Conservation (phyloP, 2,329 filamentous ascomycete genomes). For the Ceratocystis albifundus region DNA sequence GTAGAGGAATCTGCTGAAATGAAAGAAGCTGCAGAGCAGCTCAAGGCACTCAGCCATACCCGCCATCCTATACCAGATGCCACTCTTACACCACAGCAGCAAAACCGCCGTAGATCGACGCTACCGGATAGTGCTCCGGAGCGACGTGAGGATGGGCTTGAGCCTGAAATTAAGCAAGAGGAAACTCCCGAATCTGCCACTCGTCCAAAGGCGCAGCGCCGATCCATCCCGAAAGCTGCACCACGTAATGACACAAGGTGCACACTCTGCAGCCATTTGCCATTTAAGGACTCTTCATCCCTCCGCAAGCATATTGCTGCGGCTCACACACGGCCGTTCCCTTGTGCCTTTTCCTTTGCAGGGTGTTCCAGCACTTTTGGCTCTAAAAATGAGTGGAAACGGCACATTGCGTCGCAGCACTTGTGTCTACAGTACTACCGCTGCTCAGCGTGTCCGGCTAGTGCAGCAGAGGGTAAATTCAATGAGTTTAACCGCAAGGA, state of each 20-base stretch:
- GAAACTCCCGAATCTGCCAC: constrained; percentile 26
- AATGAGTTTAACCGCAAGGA: constrained; percentile 88
- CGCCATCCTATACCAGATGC: constrained; percentile 35
- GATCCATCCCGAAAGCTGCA: constrained; percentile 38
- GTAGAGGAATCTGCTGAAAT: constrained; percentile 56
- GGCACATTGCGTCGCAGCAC: constrained; percentile 85
- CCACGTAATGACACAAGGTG: constrained; percentile 52
- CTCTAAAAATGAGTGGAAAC: constrained; percentile 96
- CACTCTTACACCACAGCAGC: constrained; percentile 28
- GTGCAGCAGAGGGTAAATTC: constrained; percentile 43
- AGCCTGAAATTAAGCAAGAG: constrained; percentile 31
- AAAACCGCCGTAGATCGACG: constrained; percentile 26
- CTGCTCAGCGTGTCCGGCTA: constrained; percentile 49
- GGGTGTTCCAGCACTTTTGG: constrained; percentile 75
- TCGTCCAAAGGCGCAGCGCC: constrained; percentile 34
- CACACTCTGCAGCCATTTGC: constrained; percentile 49
- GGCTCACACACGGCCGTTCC: constrained; percentile 61
- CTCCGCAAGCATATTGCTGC: constrained; percentile 56
- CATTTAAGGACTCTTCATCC: constrained; percentile 56
- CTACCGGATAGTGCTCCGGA: constrained; percentile 33
- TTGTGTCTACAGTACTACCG: constrained; percentile 57
- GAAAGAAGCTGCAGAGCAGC: constrained; percentile 55
- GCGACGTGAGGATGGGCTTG: constrained; percentile 30
- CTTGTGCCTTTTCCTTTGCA: constrained; percentile 75
- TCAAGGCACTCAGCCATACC: constrained; percentile 54